phyloP scores from a whole-genome alignment of 768 basidiomycete species.

The Russula ochroleuca region DNA sequence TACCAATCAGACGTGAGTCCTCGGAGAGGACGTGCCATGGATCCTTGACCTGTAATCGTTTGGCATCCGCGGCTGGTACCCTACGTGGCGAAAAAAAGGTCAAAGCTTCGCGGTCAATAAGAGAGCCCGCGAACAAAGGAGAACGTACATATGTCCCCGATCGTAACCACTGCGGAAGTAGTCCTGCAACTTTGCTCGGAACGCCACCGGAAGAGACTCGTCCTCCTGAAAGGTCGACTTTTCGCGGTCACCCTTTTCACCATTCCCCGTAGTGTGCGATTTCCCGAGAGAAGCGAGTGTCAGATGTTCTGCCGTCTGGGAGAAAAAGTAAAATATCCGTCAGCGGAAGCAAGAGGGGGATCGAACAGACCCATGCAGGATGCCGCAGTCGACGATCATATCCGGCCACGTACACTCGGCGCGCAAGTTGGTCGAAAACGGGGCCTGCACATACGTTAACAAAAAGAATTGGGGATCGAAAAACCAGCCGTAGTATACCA shows the following conservation, averaged over 20 bases:
- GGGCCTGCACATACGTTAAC: slow-evolving; percentile 54
- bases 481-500: slow-evolving; percentile 42
- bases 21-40: neutral
- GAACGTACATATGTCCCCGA: slow-evolving; percentile 87
- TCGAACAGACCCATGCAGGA: slow-evolving; percentile 82
- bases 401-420: slow-evolving; percentile 80
- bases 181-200: slow-evolving; percentile 81
- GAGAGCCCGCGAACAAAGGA: no score
- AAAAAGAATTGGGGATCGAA: no score
- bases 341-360: no score
- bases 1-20: neutral
- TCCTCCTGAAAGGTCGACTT: slow-evolving; percentile 85
- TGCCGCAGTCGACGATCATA: slow-evolving; percentile 90
- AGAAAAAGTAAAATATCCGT: neutral
- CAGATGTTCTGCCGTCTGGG: slow-evolving; percentile 91
- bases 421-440: slow-evolving; percentile 69
- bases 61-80: slow-evolving; percentile 97
- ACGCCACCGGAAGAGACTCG: slow-evolving; percentile 62
- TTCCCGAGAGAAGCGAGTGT: slow-evolving; percentile 69
- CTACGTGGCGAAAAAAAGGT: slow-evolving; percentile 35
- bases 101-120: no score
- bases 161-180: slow-evolving; percentile 95
- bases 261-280: slow-evolving; percentile 37
- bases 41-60: slow-evolving; percentile 63
- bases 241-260: slow-evolving; percentile 56